These are phyloP conservation scores for Gynochthodes officinalis DNA, from an alignment of 257 asterid species.

Conservation along the genomic window DNA sequence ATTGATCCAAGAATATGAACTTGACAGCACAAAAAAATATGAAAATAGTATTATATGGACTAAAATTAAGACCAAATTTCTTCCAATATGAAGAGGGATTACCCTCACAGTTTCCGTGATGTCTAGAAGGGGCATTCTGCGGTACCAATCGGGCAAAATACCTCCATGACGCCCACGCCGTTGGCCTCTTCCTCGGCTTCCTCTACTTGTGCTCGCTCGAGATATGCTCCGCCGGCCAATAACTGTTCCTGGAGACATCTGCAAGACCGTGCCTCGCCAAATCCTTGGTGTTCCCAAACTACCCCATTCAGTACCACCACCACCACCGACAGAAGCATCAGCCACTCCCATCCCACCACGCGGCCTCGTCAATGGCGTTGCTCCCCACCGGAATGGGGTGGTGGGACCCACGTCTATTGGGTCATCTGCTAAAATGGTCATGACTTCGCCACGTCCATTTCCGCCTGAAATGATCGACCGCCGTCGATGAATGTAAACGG, in stretches of 20 bases:
- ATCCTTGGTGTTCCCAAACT: slow-evolving; percentile 36
- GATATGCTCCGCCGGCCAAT: slow-evolving; percentile 42
- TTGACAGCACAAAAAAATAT: neutral
- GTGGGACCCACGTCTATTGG: slow-evolving; percentile 25
- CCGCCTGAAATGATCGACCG: slow-evolving; percentile 16
- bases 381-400: slow-evolving; percentile 45
- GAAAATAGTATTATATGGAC: neutral
- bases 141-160: slow-evolving; percentile 63
- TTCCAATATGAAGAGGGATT: slow-evolving; percentile 17
- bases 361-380: slow-evolving; percentile 34
- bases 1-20: neutral
- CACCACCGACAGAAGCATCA: slow-evolving; percentile 1
- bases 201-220: slow-evolving; percentile 32
- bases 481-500: slow-evolving; percentile 29
- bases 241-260: slow-evolving; percentile 26
- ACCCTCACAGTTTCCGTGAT: slow-evolving; percentile 63
- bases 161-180: slow-evolving; percentile 37
- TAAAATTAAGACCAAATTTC: neutral
- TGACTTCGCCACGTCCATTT: neutral
- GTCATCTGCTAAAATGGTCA: slow-evolving; percentile 33
- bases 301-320: slow-evolving; percentile 21
- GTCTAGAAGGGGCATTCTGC: slow-evolving; percentile 58
- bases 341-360: slow-evolving; percentile 21
- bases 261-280: slow-evolving; percentile 23
- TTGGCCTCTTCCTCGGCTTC: slow-evolving; percentile 30